Evolutionary conservation across 1,284 basidiomycete species (phyloP).

Genomic region (Erythrobasidium hasegawianum): DNA sequence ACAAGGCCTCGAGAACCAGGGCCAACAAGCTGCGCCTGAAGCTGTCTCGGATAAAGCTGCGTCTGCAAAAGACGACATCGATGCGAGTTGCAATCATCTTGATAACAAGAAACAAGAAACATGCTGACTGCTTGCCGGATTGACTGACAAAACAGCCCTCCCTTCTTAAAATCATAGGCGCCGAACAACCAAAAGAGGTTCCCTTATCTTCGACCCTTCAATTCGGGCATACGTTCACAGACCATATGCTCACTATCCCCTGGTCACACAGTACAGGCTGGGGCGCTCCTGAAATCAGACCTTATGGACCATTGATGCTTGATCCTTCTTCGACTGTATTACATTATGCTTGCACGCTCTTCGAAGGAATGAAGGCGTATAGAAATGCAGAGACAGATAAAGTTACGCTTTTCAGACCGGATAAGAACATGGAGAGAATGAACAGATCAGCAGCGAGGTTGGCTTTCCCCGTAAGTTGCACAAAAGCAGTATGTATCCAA

Average conservation of each 20-base stretch:
- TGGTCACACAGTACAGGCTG: conserved; percentile 74
- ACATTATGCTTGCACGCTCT: conserved; percentile 84
- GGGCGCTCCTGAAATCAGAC: conserved; percentile 75
- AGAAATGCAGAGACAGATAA: conserved; percentile 66
- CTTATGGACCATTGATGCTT: conserved; percentile 71
- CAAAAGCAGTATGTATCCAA: no score
- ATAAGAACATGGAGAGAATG: conserved; percentile 93
- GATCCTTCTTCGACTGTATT: conserved; percentile 83
- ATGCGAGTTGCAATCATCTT: no score
- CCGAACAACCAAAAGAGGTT: conserved; percentile 46
- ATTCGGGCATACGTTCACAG: conserved; percentile 63
- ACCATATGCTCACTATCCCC: conserved; percentile 86
- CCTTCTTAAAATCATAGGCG: conserved; percentile 36
- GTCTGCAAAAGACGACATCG: conserved; percentile 6
- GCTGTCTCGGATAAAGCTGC: neutral
- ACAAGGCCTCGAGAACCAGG: conserved; percentile 1
- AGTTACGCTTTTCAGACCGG: conserved; percentile 87
- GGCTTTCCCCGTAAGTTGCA: conserved; percentile 57
- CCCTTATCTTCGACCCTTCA: conserved; percentile 52
- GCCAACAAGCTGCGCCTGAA: conserved; percentile 3
- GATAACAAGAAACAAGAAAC: no score
- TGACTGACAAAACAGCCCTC: conserved; percentile 35
- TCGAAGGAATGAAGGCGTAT: conserved; percentile 98
- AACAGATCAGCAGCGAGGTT: conserved; percentile 60
- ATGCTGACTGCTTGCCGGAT: no score